Evolutionary conservation across 768 basidiomycete species (phyloP), one percentile per base, ranked within the genome.

Genomic region (Lyophyllum shimeji): DNA sequence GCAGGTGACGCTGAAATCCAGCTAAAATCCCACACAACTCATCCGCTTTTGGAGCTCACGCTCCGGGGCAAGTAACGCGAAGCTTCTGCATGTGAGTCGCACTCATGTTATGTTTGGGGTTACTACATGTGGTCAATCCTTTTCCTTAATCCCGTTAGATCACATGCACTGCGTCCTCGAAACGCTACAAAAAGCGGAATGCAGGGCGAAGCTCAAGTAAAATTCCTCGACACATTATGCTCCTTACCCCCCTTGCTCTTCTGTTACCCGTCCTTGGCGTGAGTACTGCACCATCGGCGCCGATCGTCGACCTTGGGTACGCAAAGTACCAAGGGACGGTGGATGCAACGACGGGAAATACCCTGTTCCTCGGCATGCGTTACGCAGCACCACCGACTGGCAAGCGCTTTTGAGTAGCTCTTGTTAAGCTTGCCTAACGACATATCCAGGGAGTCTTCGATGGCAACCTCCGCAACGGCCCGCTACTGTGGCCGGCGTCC

Each of bases 371-470:
- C 12, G 75, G 75, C 0, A 71, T 82, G 43, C 73, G 81, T 8
- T 83, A 78, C 65, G 82, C 82, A 9, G 78, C 78, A 17, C 68
- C 79, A 23, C 81, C 82, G 2, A 57, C 72, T 24, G 80, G 80
- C 77, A 23, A 23, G 71, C 53, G 33, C 21, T 51, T 24, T 42
- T 21, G 15, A 24, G n/a, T n/a, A n/a, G n/a, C 9, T 9, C 4
- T 29, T 29, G 29, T 17, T 3, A 37, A 11, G 7, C 15, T n/a
- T n/a, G n/a, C 3, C 9, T 24, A 4, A 1, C 9, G 24, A 25
- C 39, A n/a, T 54, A 11, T 25, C 27, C 21, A 74, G 76, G 70
- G n/a, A 57, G 56, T 20, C 57, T 71, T 17, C 69, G 77, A 21
- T 79, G 73, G 65, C 60, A 63, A 45, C 71, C 65, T 0, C 76